A percentile compares a stretch with the other conserved stretches of the same genome.
Conservation (phyloP, 176 grass and related monocot species). For the Rhynchospora pubera region DNA sequence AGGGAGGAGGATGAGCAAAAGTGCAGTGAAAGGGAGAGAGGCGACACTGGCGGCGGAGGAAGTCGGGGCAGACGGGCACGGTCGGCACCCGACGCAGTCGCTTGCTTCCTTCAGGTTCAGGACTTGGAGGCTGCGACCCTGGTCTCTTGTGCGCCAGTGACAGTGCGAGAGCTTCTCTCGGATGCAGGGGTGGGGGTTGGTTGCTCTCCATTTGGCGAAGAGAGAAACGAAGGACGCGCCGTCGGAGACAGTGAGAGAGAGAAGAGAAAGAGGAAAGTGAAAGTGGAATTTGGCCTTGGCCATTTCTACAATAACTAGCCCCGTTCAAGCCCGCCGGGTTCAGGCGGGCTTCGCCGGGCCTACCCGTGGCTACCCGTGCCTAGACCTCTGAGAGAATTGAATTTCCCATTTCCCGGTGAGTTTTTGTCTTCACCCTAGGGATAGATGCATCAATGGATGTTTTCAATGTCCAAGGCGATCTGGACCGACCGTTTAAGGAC, state of each 20-base stretch:
- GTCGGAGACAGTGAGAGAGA: background rate
- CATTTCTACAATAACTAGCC: no score
- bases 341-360: no score
- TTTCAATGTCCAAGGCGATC: no score
- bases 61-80: conserved; percentile 48
- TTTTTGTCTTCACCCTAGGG: no score
- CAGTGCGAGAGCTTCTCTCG: background rate
- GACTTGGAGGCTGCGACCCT: no score
- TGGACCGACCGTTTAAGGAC: no score
- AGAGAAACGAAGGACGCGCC: conserved; percentile 26
- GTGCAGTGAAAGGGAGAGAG: conserved; percentile 53
- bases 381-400: no score
- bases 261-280: background rate
- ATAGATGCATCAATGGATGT: no score
- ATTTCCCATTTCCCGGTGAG: no score
- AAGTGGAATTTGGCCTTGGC: background rate
- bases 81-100: conserved; percentile 34
- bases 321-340: no score
- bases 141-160: background rate
- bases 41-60: conserved; percentile 39
- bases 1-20: conserved; percentile 56
- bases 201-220: conserved; percentile 35
- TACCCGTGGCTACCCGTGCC: no score
- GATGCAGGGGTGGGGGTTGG: conserved; percentile 25
- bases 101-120: no score